Evolutionary conservation across 768 basidiomycete species (phyloP).

Genomic region (Podaxis sp.): DNA sequence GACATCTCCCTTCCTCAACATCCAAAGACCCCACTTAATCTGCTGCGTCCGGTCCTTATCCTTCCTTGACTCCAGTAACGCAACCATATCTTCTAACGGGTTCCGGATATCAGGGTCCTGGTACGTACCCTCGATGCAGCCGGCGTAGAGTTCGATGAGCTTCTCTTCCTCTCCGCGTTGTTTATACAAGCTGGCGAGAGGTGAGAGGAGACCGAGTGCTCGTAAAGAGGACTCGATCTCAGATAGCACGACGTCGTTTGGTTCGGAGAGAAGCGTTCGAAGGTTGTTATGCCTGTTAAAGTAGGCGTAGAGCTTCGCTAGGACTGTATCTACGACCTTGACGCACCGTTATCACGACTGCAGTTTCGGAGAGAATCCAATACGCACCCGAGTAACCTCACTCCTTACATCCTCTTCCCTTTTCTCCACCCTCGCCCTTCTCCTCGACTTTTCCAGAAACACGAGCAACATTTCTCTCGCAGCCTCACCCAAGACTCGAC

Average conservation of each 20-base stretch:
- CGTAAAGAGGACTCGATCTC: slow-evolving; percentile 66
- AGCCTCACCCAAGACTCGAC: slow-evolving; percentile 57
- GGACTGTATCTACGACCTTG: slow-evolving; percentile 79
- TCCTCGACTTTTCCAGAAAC: slow-evolving; percentile 64
- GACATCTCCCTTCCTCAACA: slow-evolving; percentile 59
- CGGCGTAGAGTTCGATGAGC: slow-evolving; percentile 66
- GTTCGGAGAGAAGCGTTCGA: slow-evolving; percentile 51
- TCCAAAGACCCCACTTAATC: slow-evolving; percentile 73
- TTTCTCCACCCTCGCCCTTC: slow-evolving; percentile 39
- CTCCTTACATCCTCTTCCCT: slow-evolving; percentile 21
- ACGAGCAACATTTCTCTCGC: slow-evolving; percentile 76
- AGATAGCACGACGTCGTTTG: slow-evolving; percentile 52
- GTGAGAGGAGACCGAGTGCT: slow-evolving; percentile 52
- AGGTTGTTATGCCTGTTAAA: slow-evolving; percentile 63
- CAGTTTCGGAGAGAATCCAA: background rate
- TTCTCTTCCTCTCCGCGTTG: slow-evolving; percentile 57
- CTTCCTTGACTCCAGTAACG: slow-evolving; percentile 53
- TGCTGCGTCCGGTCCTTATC: slow-evolving; percentile 61
- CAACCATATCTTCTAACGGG: slow-evolving; percentile 60
- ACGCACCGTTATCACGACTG: background rate
- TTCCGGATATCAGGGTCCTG: slow-evolving; percentile 62
- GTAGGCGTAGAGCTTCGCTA: slow-evolving; percentile 71
- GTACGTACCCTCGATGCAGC: slow-evolving; percentile 55
- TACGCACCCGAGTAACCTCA: slow-evolving; percentile 1
- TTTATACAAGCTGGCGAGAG: slow-evolving; percentile 61